phyloP scores from a whole-genome alignment of 1,284 basidiomycete species.

The Cutaneotrichosporon daszewskae region DNA sequence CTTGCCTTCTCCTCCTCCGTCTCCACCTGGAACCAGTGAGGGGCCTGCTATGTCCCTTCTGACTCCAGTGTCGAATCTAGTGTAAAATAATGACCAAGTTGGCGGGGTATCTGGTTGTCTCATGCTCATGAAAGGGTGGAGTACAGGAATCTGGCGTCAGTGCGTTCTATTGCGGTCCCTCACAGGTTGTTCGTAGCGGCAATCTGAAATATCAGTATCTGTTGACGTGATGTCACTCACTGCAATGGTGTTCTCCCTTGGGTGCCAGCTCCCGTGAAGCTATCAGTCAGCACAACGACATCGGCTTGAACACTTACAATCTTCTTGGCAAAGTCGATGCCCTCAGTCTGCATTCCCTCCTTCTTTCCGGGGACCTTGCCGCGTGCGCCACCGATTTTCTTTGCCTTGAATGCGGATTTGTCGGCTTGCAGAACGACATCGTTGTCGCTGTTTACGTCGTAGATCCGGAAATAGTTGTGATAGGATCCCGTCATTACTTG shows the following conservation, averaged over 20 bases:
- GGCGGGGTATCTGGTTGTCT: constrained; percentile 15
- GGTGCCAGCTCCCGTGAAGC: constrained; percentile 94
- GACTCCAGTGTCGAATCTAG: no score
- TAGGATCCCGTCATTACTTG: constrained; percentile 96
- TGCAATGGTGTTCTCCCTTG: constrained; percentile 93
- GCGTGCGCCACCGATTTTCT: constrained; percentile 84
- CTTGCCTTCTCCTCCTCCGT: no score
- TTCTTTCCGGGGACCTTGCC: constrained; percentile 69
- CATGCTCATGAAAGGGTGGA: constrained; percentile 41
- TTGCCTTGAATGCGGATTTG: constrained; percentile 99
- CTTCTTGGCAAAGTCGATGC: constrained; percentile 98
- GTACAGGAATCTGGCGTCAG: constrained; percentile 45
- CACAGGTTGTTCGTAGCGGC: constrained; percentile 92
- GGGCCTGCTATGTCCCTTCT: no score
- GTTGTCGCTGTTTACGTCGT: constrained; percentile 81
- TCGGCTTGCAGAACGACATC: constrained; percentile 97
- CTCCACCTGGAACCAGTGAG: no score
- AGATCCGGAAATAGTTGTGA: constrained; percentile 99
- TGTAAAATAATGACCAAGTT: constrained; percentile 20
- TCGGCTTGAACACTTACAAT: constrained; percentile 56
- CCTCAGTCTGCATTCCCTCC: constrained; percentile 82
- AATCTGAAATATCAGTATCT: constrained; percentile 55
- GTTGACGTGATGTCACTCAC: constrained; percentile 53
- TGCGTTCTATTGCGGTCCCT: no score
- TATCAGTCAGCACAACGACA: constrained; percentile 16